phyloP scores from a whole-genome alignment of 441 rosid species.

The Pelargonium citronellum region DNA sequence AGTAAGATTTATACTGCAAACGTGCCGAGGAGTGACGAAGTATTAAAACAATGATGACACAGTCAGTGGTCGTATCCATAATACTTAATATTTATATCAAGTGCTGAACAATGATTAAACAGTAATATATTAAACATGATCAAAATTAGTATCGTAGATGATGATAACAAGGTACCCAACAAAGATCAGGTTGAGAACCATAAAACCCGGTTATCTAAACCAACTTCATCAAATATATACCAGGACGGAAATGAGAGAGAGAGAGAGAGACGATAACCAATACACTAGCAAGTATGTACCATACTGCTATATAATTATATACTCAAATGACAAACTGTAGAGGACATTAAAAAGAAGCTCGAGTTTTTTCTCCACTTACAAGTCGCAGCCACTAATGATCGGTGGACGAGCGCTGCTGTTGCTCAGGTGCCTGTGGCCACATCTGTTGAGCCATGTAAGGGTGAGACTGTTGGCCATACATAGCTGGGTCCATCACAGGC shows the following conservation, averaged over 20 bases:
- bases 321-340: too few relatives aligned
- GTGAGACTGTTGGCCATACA: slow-evolving; percentile 51
- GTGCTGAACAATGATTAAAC: background rate
- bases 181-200: background rate
- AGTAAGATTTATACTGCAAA: too few relatives aligned
- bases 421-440: slow-evolving; percentile 69
- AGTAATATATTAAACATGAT: background rate
- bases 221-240: too few relatives aligned
- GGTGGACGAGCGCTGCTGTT: slow-evolving; percentile 53
- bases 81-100: too few relatives aligned
- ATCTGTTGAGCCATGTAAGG: slow-evolving; percentile 66
- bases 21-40: too few relatives aligned
- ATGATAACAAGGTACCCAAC: background rate
- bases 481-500: slow-evolving; percentile 55
- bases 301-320: background rate
- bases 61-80: too few relatives aligned
- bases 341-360: too few relatives aligned
- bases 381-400: slow-evolving; percentile 30
- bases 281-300: background rate
- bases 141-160: background rate
- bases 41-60: too few relatives aligned
- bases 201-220: background rate
- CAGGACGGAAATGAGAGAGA: too few relatives aligned
- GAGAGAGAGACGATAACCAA: background rate
- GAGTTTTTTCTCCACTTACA: too few relatives aligned